Percentiles rank a stretch among this genome's conserved stretches.
phyloP scores from a whole-genome alignment of 805 yeast species.

The Yamadazyma philogaea region DNA sequence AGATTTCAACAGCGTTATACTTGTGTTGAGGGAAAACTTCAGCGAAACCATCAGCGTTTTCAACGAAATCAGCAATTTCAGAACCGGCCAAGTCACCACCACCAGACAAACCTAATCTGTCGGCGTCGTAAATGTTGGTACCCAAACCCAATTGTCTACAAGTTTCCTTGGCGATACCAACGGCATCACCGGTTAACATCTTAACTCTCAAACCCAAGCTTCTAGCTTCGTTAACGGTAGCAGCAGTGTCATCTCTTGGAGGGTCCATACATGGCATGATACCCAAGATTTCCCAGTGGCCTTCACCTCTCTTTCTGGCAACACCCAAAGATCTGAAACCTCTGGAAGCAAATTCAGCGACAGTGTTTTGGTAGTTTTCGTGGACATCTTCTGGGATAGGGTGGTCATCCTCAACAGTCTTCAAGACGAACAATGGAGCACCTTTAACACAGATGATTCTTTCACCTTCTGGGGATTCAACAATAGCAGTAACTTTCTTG shows the following conservation, averaged over 20 bases:
- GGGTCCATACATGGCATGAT: constrained; percentile 99
- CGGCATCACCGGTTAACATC: constrained; percentile 99
- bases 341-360: constrained; percentile 95
- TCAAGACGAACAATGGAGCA: constrained; percentile 95
- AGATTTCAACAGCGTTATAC: constrained; percentile 91
- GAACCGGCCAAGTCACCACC: constrained; percentile 95
- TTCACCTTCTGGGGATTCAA: constrained; percentile 95
- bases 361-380: constrained; percentile 94
- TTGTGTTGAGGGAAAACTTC: constrained; percentile 98
- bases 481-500: constrained; percentile 92
- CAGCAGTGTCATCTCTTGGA: constrained; percentile 97
- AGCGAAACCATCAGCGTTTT: constrained; percentile 97
- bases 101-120: constrained; percentile 93
- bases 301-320: constrained; percentile 98
- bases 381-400: constrained; percentile 92
- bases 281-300: constrained; percentile 97
- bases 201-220: constrained; percentile 88
- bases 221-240: constrained; percentile 89
- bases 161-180: constrained; percentile 97
- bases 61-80: constrained; percentile 95
- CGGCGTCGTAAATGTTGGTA: constrained; percentile 95
- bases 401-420: constrained; percentile 96
- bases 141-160: constrained; percentile 97
- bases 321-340: constrained; percentile 99
- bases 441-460: constrained; percentile 95